Conservation (phyloP, 179 eudicot species). For the Silene vulgaris region DNA sequence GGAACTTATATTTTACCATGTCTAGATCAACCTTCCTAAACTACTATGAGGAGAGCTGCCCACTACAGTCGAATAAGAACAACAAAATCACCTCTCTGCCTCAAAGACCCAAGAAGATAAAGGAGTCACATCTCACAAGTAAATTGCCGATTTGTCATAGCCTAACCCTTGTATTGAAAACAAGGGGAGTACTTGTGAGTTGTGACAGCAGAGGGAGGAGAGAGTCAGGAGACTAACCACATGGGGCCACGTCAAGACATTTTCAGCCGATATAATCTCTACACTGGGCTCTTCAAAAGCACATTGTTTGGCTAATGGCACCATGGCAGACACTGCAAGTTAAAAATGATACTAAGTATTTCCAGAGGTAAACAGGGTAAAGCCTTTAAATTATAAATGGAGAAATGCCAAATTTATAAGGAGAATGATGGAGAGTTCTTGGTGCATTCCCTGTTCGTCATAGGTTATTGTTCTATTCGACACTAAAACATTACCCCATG, state of each 20-base stretch:
- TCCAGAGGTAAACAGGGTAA: not conserved
- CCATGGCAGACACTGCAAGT: constrained; percentile 81
- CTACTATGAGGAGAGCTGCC: no score
- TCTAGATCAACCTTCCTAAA: no score
- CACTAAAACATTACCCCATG: not conserved
- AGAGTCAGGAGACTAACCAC: constrained; percentile 77
- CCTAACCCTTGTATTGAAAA: no score
- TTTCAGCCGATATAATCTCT: constrained; percentile 80
- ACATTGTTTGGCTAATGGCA: constrained; percentile 93
- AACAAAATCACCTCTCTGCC: no score
- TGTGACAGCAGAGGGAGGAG: not conserved
- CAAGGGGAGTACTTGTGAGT: no score
- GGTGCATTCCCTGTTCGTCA: not conserved
- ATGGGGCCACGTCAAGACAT: constrained; percentile 95
- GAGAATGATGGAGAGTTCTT: not conserved
- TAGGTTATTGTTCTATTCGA: constrained; percentile 2
- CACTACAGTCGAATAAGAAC: no score
- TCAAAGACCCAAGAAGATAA: no score
- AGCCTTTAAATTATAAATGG: constrained; percentile 1
- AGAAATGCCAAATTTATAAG: not conserved
- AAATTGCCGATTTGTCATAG: no score
- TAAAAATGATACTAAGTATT: not conserved
- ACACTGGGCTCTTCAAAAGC: constrained; percentile 98
- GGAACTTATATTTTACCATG: no score
- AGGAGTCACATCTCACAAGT: no score